phyloP scores from a whole-genome alignment of 495 filamentous ascomycete species.

The Massariosphaeria phaeospora region DNA sequence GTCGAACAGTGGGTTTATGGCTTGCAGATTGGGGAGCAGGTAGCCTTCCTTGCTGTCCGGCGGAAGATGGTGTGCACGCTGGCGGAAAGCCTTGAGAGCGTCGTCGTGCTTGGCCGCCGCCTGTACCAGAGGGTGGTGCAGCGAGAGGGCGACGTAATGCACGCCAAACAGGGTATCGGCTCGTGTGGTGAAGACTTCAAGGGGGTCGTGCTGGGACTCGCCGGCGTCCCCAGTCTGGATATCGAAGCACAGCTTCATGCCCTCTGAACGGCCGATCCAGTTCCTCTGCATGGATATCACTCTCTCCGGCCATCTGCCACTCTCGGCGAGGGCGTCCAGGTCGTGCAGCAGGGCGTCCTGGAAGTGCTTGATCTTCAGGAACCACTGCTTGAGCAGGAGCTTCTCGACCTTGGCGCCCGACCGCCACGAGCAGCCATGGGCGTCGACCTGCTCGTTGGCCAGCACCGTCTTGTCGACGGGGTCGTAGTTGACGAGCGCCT shows the following conservation, averaged over 20 bases:
- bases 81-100: constrained; percentile 61
- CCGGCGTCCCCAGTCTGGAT: constrained; percentile 39
- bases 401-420: constrained; percentile 84
- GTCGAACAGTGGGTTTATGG: constrained; percentile 56
- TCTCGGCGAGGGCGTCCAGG: constrained; percentile 57
- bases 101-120: constrained; percentile 54
- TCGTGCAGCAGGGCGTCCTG: constrained; percentile 68
- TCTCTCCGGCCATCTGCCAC: constrained; percentile 71
- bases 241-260: constrained; percentile 67
- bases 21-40: constrained; percentile 55
- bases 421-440: constrained; percentile 78
- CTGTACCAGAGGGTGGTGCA: constrained; percentile 65
- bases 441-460: constrained; percentile 86
- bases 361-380: constrained; percentile 76
- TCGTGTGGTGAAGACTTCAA: constrained; percentile 79
- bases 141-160: constrained; percentile 75
- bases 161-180: constrained; percentile 80
- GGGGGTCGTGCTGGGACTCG: constrained; percentile 27
- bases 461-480: constrained; percentile 84
- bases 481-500: constrained; percentile 83
- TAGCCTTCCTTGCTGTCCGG: constrained; percentile 73
- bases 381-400: constrained; percentile 79
- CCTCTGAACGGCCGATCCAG: constrained; percentile 77
- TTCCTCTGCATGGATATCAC: constrained; percentile 81
- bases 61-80: constrained; percentile 55